phyloP scores from a whole-genome alignment of 2,329 filamentous ascomycete genomes.

The Claviceps africana region DNA sequence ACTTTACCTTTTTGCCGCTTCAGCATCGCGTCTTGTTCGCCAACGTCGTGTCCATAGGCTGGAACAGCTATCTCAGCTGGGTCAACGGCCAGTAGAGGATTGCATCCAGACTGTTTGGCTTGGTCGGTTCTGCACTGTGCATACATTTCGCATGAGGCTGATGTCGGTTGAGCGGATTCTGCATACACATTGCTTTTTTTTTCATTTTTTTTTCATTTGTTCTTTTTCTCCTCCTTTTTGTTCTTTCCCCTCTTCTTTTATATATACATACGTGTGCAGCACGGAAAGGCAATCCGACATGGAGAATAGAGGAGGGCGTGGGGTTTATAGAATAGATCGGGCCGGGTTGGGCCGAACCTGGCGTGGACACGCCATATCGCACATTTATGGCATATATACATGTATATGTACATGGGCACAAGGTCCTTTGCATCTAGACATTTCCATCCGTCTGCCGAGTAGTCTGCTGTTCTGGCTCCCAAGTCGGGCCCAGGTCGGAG shows the following conservation, averaged over 20 bases:
- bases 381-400: background rate
- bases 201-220: no score
- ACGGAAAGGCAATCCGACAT: background rate
- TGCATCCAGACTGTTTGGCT: no score
- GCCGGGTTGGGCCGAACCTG: background rate
- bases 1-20: constrained; percentile 77
- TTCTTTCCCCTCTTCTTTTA: background rate
- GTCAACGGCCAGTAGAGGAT: constrained; percentile 35
- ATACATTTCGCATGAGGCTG: background rate
- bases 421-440: background rate
- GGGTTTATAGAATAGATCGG: background rate
- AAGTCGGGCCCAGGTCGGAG: no score
- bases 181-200: background rate
- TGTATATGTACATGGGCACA: background rate
- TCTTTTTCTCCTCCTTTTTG: no score
- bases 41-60: constrained; percentile 60
- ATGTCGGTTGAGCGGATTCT: background rate
- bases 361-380: no score
- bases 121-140: no score
- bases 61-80: constrained; percentile 52
- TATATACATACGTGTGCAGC: background rate
- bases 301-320: background rate
- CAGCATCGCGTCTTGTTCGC: constrained; percentile 76
- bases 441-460: no score
- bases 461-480: no score